Evolutionary conservation across 2,329 filamentous ascomycete species (phyloP), one percentile per base, ranked within the genome.

Genomic region (Colletotrichum eremochloae): DNA sequence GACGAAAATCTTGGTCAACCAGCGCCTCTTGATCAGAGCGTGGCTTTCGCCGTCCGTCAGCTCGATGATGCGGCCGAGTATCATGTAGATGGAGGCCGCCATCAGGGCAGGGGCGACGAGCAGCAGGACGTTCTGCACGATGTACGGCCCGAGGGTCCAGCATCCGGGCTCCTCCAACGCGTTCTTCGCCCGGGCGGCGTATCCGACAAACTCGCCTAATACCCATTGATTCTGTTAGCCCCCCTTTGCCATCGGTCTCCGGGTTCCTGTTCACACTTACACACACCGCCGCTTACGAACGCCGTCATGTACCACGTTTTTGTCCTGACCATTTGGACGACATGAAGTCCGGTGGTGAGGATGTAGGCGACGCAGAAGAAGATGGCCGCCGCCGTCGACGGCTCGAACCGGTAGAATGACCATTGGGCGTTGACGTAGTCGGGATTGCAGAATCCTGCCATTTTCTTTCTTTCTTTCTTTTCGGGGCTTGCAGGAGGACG

Each of bases 1-100:
- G 2, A 89, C 85, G 70, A 88, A 89, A 44, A 88, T 78, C 71
- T 84, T 85, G 2, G 87, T 88, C 42, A 88, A 76, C 82, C 83
- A 86, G n/a, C 68, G 79, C 0, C 81, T 77, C 1, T 79, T 78
- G 38, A 89, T 83, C 20, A 86, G 73, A 0, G 86, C 84, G 60
- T 82, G 78, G 0, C 79, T 67, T 24, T 81, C 80, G 4, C 82
- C 85, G 24, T 84, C 77, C 1, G 82, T 75, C n/a, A 81, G 78
- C 3, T 67, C 61, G 20, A 85, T 81, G 33, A 85, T 76, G 1
- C 84, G 80, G 12, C 84, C 84, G 1, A 86, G 81, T 1, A 81
- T 79, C 85, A 86, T 86, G 76, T 86, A 86, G 61, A 86, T 84
- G 2, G 82, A 81, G 0, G 85, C 85, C 5, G 85, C 85, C 60